These are phyloP conservation scores for Fusarium ambrosium DNA, from an alignment of 2,329 filamentous ascomycete genomes.

Conservation along the genomic window DNA sequence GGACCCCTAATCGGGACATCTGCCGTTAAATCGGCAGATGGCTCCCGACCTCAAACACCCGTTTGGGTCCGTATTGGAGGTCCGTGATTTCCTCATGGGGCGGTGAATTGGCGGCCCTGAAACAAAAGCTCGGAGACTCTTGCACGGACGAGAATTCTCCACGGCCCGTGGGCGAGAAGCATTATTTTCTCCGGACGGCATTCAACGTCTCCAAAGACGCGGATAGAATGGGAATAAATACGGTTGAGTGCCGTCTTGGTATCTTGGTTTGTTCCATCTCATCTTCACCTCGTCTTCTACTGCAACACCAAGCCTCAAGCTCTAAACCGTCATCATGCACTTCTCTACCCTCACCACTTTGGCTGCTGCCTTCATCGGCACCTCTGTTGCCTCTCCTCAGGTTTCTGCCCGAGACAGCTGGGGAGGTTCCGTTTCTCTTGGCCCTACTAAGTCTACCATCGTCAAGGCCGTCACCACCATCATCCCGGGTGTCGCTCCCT, in stretches of 20 bases:
- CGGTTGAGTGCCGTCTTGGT: background rate
- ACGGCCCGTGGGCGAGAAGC: conserved; percentile 8
- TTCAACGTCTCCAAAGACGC: background rate
- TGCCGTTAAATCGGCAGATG: background rate
- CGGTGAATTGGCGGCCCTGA: background rate
- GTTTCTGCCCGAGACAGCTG: conserved; percentile 16
- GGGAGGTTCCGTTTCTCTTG: conserved; percentile 39
- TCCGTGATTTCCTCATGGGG: conserved; percentile 13
- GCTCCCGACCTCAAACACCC: background rate
- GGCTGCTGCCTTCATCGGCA: conserved; percentile 26
- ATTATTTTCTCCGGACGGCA: conserved; percentile 1
- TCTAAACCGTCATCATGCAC: conserved; percentile 14
- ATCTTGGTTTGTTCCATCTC: background rate
- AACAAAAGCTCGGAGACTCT: background rate
- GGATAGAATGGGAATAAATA: conserved; percentile 9
- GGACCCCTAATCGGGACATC: conserved; percentile 1
- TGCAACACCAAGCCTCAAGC: background rate
- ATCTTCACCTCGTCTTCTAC: background rate
- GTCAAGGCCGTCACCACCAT: conserved; percentile 41
- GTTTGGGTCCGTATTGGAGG: background rate
- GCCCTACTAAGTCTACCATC: conserved; percentile 39
- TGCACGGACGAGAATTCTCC: conserved; percentile 18
- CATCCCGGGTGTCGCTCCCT: conserved; percentile 29
- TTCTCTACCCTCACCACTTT: conserved; percentile 26
- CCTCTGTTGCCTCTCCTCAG: conserved; percentile 17